Evolutionary conservation across 805 yeast species (phyloP), one percentile per base, ranked within the genome.

Genomic region (Candida michaelii): DNA sequence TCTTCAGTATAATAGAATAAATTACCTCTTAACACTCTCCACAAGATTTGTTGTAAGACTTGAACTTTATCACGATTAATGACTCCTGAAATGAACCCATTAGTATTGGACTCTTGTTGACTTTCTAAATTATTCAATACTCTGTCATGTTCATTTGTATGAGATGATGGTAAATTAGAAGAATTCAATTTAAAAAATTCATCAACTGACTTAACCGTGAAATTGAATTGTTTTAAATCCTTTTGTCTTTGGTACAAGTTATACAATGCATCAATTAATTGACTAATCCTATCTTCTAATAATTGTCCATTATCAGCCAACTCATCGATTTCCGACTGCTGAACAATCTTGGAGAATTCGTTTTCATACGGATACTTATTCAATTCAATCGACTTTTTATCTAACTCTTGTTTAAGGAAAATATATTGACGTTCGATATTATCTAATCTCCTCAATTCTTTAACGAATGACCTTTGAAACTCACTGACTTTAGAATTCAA

Each of bases 11-110:
- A 82, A 61, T 90, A 78, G 56, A 77, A 88, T 50, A 95, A 71
- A 61, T 93, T 93, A 57, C 99, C 99, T 62, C 99, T 81, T 49
- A 91, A 75, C 14, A 89, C 81, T 66, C 99, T 79, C 96, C 97
- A 93, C 36, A 89, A 67, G 43, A 93, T 88, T 54, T 82, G 85
- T 59, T 89, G 89, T 48, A 93, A 70, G 1, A 83, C 72, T 12
- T 75, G 78, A 19, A 89, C 73, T 56, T 85, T 85, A 9, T 72
- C 78, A 54, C 93, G 76, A 33, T 81, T 75, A 35, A 93, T 82
- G 11, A 91, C 90, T 40, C 98, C 99, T 7, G 93, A 79, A 38
- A 86, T 78, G 49, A 83, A 80, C 1, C 46, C 46, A 29, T 11
- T 10, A 3, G 16, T 7, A n/a, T n/a, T n/a, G 17, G n/a, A 11